Evolutionary conservation across 2,329 filamentous ascomycete species (phyloP).

Genomic region (Scytalidium lignicola): DNA sequence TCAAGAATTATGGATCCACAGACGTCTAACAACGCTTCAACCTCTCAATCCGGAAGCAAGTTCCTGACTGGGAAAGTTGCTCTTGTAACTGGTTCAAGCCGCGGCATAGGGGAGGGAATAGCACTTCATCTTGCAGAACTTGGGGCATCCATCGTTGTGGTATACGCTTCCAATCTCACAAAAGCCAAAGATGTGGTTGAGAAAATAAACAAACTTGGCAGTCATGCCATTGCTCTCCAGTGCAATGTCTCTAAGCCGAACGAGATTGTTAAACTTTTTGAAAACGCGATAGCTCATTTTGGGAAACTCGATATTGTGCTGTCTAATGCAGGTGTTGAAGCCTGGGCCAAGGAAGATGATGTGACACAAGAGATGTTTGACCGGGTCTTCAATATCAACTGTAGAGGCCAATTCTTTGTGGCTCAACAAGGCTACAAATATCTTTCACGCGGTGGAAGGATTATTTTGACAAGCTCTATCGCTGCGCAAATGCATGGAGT

Average conservation of each 20-base stretch:
- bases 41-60: background rate
- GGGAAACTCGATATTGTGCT: constrained; percentile 26
- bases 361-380: constrained; percentile 68
- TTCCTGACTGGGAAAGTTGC: background rate
- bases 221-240: constrained; percentile 47
- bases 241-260: constrained; percentile 54
- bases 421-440: constrained; percentile 66
- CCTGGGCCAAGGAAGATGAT: constrained; percentile 36
- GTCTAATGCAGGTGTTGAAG: constrained; percentile 43
- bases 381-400: constrained; percentile 64
- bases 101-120: constrained; percentile 62
- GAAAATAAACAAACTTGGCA: constrained; percentile 44
- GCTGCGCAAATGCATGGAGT: constrained; percentile 63
- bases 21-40: background rate
- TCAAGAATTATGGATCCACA: background rate
- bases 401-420: constrained; percentile 67
- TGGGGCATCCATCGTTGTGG: constrained; percentile 60
- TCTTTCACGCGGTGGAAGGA: constrained; percentile 60
- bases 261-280: constrained; percentile 24
- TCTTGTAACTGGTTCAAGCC: constrained; percentile 59
- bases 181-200: constrained; percentile 53
- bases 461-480: constrained; percentile 71
- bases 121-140: constrained; percentile 63
- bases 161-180: constrained; percentile 52
- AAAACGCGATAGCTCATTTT: constrained; percentile 23